Evolutionary conservation across 257 asterid genomes (phyloP).

Genomic region (Solanum microdontum): DNA sequence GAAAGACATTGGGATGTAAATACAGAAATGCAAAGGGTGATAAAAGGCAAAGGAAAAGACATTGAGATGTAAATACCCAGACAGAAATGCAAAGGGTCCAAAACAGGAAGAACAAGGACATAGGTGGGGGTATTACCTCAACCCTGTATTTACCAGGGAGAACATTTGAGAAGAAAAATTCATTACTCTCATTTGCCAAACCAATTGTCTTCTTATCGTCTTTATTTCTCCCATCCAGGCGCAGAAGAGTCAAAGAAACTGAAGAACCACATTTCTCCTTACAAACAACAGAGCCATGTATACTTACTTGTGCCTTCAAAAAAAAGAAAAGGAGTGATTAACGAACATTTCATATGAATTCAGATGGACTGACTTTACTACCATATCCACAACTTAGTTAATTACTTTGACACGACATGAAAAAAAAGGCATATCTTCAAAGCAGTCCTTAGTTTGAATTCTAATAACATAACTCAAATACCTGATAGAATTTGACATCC

Average conservation of each 20-base stretch:
- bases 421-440: neutral
- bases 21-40: neutral
- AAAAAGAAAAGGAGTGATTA: neutral
- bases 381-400: neutral
- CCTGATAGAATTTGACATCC: slow-evolving; percentile 70
- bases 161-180: slow-evolving; percentile 59
- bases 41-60: neutral
- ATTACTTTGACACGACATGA: neutral
- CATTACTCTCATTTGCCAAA: slow-evolving; percentile 53
- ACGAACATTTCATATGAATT: neutral
- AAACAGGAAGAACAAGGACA: slow-evolving; percentile 4
- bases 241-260: slow-evolving; percentile 54
- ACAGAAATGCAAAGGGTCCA: neutral
- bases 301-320: slow-evolving; percentile 71
- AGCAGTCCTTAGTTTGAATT: neutral
- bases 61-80: neutral
- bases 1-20: neutral
- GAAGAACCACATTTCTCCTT: slow-evolving; percentile 76
- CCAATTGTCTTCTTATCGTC: slow-evolving; percentile 34
- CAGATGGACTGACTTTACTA: neutral
- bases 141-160: slow-evolving; percentile 89
- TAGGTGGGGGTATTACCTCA: slow-evolving; percentile 52
- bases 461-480: slow-evolving; percentile 4
- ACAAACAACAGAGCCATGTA: slow-evolving; percentile 77
- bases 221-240: slow-evolving; percentile 44